These are phyloP conservation scores for Colletotrichum spaethianum DNA, from an alignment of 2,329 filamentous ascomycete species.

Conservation along the genomic window DNA sequence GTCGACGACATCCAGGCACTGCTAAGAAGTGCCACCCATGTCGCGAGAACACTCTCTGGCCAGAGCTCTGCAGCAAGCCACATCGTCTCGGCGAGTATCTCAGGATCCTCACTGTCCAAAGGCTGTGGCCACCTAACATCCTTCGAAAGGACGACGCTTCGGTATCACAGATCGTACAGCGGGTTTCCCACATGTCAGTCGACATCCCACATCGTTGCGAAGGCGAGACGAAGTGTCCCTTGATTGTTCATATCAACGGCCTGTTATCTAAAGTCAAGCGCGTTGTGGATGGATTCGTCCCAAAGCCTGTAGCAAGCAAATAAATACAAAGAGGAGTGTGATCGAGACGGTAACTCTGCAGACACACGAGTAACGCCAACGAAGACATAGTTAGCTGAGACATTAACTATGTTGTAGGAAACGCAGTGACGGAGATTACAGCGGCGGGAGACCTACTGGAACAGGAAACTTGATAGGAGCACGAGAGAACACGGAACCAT, in stretches of 20 bases:
- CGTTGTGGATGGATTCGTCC: not conserved
- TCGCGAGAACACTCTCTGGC: not conserved
- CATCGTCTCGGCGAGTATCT: slow-evolving; percentile 23
- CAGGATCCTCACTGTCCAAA: not conserved
- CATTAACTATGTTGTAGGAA: not conserved
- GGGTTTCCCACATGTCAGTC: not conserved
- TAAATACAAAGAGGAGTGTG: not conserved
- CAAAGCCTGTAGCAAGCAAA: not conserved
- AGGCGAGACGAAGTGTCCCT: not conserved
- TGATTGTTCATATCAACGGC: not conserved
- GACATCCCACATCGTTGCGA: not conserved
- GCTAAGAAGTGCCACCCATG: slow-evolving; percentile 23
- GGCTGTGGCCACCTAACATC: not conserved
- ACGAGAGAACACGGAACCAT: not conserved
- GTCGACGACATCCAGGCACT: slow-evolving; percentile 2
- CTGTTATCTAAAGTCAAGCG: not conserved
- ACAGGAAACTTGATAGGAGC: not conserved
- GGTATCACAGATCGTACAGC: not conserved
- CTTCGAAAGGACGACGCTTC: not conserved
- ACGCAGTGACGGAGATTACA: not conserved
- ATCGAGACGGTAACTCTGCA: not conserved
- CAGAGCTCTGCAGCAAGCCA: slow-evolving; percentile 2
- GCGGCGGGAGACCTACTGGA: not conserved
- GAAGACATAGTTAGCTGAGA: not conserved
- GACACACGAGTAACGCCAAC: not conserved